Evolutionary conservation across 805 yeast genomes (phyloP).

Genomic region (Komagataella populi): DNA sequence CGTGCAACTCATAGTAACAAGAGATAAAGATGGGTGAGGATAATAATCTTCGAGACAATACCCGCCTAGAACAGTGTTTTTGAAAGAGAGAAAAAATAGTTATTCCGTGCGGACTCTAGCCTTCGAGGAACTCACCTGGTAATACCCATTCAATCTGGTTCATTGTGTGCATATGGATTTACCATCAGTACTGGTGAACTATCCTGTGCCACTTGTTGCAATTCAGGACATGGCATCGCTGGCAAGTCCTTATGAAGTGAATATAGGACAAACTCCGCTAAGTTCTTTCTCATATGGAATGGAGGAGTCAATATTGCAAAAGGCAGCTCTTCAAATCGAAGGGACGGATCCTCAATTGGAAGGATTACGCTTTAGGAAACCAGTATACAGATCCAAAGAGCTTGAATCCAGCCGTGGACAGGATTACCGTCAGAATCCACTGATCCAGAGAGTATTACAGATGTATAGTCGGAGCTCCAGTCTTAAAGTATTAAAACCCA

Average conservation of each 20-base stretch:
- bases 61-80: not conserved
- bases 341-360: slow-evolving; percentile 9
- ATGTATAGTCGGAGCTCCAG: slow-evolving; percentile 6
- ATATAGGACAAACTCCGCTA: not conserved
- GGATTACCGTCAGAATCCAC: not conserved
- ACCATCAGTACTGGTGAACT: not conserved
- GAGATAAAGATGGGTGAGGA: not conserved
- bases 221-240: not conserved
- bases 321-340: slow-evolving; percentile 7
- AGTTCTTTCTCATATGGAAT: not conserved
- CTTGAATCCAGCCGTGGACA: not conserved
- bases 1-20: not conserved
- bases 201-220: not conserved
- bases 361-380: slow-evolving; percentile 19
- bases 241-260: not conserved
- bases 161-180: not conserved
- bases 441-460: not conserved
- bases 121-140: not conserved
- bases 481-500: slow-evolving; percentile 12
- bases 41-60: not conserved
- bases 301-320: not conserved
- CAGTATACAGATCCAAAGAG: slow-evolving; percentile 9
- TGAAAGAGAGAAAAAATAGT: not conserved
- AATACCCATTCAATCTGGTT: not conserved
- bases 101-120: not conserved